Evolutionary conservation across 176 grass and related monocot genomes (phyloP).

Genomic region (Avena atlantica): DNA sequence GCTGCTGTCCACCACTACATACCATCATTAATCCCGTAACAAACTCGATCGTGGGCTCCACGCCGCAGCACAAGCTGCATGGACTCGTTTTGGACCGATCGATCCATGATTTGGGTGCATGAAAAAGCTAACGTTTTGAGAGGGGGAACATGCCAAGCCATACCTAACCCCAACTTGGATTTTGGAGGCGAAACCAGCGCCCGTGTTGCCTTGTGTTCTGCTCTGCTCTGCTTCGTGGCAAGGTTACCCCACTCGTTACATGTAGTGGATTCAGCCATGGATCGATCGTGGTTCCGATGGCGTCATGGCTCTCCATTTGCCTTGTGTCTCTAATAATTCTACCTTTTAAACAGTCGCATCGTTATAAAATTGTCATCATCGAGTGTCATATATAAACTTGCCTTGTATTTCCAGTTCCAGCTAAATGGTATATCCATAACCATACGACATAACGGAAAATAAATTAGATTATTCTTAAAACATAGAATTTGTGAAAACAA

Average conservation of each 20-base stretch:
- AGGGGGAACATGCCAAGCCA: background rate
- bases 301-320: background rate
- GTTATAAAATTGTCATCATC: background rate
- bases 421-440: no score
- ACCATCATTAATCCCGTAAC: background rate
- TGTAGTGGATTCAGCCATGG: constrained; percentile 25
- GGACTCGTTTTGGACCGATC: background rate
- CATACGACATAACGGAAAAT: no score
- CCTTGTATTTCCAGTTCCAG: no score
- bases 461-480: background rate
- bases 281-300: constrained; percentile 24
- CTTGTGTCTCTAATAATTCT: background rate
- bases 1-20: background rate
- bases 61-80: background rate
- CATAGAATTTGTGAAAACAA: background rate
- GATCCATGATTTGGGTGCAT: constrained; percentile 23
- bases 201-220: constrained; percentile 10
- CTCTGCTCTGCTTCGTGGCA: background rate
- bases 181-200: background rate
- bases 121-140: background rate
- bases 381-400: background rate
- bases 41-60: background rate
- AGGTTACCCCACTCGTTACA: constrained; percentile 21
- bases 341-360: background rate
- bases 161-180: constrained; percentile 46